Base-by-base conservation (phyloP, 805 yeast species). In the Kuraishia cidri region DNA sequence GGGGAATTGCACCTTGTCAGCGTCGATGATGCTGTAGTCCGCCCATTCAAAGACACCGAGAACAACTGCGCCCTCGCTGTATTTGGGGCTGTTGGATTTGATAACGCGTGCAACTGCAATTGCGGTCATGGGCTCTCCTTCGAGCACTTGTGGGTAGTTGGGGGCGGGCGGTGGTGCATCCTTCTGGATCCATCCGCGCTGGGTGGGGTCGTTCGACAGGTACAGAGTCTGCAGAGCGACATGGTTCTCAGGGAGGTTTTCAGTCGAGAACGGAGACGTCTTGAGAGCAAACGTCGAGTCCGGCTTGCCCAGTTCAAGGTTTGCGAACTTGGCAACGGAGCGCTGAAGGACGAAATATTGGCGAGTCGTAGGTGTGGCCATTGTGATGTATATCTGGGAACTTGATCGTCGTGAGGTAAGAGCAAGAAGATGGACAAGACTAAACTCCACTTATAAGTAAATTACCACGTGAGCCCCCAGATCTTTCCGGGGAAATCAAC, bases 131-230 rank as follows among this genome's bases (percentile, higher is more conserved):
- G 64, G 56, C 14, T 72, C 67, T 13, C 69, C 69, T 30, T 58
- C 56, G 18, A 54, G 48, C 8, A 65, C 50, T 8, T n/a, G 26
- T n/a, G 26, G 26, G 5, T n/a, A 14, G 26, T 24, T n/a, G 26
- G 26, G 13, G 5, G 6, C 14, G 8, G 14, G 6, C 19, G 72
- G 67, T 5, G 57, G 51, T 18, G 47, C 44, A 33, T 45, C 53
- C 36, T 58, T 60, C 29, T 54, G 54, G 38, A 73, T 72, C 75
- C 79, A 72, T 30, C 62, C 62, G 49, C 76, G 72, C 44, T 73
- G 78, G 12, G 79, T 72, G 10, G 82, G 81, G 46, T 75, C 81
- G 42, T 75, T 69, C 16, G 80, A 71, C 7, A 74, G 39, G 37
- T 61, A 66, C 27, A 65, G 40, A 2, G 59, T 46, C 46, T 72